Conservation (phyloP, 768 basidiomycete species). For the Russula sp. region DNA sequence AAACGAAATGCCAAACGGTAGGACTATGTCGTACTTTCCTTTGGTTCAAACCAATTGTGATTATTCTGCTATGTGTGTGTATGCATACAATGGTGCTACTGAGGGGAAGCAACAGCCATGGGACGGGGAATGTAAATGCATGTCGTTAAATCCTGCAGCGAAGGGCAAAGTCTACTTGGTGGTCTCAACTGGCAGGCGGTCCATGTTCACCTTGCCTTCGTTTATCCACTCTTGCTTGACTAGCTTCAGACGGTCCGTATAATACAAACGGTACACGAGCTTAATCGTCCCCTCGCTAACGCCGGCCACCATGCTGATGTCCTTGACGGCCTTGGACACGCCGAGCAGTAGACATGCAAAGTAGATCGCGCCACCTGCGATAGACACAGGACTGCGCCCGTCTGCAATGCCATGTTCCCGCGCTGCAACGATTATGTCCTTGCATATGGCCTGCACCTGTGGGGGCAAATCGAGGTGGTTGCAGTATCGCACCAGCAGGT, state of each 20-base stretch:
- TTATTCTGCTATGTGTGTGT: neutral
- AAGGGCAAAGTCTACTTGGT: constrained; percentile 6
- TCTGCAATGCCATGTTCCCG: constrained; percentile 85
- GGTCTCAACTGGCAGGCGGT: constrained; percentile 33
- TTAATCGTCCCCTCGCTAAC: constrained; percentile 96
- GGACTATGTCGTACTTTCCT: neutral
- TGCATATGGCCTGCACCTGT: constrained; percentile 76
- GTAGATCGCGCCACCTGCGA: constrained; percentile 94
- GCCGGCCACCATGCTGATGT: constrained; percentile 86
- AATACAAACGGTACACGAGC: constrained; percentile 79
- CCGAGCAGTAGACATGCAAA: constrained; percentile 85
- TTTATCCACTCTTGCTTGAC: constrained; percentile 85
- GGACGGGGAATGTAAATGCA: neutral
- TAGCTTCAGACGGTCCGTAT: constrained; percentile 64
- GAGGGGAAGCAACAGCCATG: neutral
- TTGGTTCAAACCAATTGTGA: neutral
- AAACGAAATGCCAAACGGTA: neutral
- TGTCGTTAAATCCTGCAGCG: neutral
- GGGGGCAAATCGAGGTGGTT: constrained; percentile 85
- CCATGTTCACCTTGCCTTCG: constrained; percentile 58
- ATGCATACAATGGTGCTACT: constrained; percentile 2
- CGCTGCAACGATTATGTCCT: constrained; percentile 75
- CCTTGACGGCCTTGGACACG: constrained; percentile 65
- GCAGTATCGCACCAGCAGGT: constrained; percentile 87
- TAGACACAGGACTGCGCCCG: constrained; percentile 93